Percentiles rank a stretch among this genome's conserved stretches.
phyloP scores from a whole-genome alignment of 257 asterid species.

The Paulownia fortunei region DNA sequence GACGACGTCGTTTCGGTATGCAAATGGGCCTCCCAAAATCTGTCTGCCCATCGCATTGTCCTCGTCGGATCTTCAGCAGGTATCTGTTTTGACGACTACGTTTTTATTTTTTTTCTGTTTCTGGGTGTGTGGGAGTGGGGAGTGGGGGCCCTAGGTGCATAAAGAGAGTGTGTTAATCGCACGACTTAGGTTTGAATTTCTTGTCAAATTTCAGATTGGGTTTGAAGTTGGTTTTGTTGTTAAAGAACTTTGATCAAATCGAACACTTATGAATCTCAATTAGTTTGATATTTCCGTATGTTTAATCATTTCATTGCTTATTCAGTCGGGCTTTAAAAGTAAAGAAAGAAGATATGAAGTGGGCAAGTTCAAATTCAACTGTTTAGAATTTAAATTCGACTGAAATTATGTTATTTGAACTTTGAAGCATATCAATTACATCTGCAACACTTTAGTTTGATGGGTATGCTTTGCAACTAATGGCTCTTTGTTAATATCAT shows the following conservation, averaged over 20 bases:
- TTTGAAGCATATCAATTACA: not conserved
- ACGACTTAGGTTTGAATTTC: not conserved
- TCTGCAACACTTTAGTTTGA: not conserved
- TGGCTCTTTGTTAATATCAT: not conserved
- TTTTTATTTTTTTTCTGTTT: not conserved
- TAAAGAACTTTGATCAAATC: not conserved
- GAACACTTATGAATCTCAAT: not conserved
- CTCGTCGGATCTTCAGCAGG: conserved; percentile 92
- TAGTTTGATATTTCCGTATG: not conserved
- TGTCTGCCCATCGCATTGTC: conserved; percentile 60
- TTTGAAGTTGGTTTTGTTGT: not conserved
- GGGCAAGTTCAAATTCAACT: not conserved
- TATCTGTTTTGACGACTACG: conserved; percentile 2
- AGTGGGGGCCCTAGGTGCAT: too few relatives aligned
- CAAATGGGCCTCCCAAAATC: conserved; percentile 63
- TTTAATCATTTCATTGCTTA: not conserved
- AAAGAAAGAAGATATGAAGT: not conserved
- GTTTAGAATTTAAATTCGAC: not conserved
- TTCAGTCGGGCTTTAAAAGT: not conserved
- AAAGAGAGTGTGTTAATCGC: too few relatives aligned
- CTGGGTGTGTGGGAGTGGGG: not conserved
- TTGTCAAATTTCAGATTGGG: not conserved
- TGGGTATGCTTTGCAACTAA: not conserved
- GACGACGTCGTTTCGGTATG: conserved; percentile 78
- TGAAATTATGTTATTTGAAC: not conserved